phyloP scores from a whole-genome alignment of 768 basidiomycete genomes.

The Hydnum rufescens region DNA sequence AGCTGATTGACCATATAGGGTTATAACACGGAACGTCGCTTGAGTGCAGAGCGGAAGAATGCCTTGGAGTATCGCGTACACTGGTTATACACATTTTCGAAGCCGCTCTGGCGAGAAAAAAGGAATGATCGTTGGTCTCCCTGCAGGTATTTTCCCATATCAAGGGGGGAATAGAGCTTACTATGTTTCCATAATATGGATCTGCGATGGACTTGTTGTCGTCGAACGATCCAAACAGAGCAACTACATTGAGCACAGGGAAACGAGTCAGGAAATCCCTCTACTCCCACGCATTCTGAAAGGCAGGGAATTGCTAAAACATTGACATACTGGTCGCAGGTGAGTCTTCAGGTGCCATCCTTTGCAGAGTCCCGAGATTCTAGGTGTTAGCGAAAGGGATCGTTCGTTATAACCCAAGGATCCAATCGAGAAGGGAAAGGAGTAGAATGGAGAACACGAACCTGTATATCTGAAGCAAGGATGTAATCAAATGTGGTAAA shows the following conservation, averaged over 20 bases:
- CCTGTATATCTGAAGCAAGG: conserved; percentile 10
- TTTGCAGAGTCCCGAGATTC: conserved; percentile 9
- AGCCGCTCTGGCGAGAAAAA: conserved; percentile 3
- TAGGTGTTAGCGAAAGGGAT: not conserved
- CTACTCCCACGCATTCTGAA: too few relatives aligned
- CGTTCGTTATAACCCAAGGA: not conserved
- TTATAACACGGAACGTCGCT: not conserved
- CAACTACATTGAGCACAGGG: conserved; percentile 2
- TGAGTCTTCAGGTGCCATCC: conserved; percentile 9
- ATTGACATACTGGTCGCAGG: too few relatives aligned
- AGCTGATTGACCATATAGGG: not conserved
- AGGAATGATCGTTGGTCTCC: not conserved
- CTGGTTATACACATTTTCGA: conserved; percentile 9
- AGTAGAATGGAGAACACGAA: not conserved
- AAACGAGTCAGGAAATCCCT: not conserved
- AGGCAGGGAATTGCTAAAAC: too few relatives aligned
- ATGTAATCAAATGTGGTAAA: conserved; percentile 10
- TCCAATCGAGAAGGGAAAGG: not conserved
- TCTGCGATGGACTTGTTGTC: conserved; percentile 9
- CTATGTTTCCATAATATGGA: conserved; percentile 9
- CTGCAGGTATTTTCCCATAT: not conserved
- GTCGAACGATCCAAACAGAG: conserved; percentile 10
- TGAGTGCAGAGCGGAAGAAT: conserved; percentile 1
- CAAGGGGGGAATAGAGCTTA: not conserved
- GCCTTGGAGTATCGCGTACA: conserved; percentile 10